Evolutionary conservation across 345 rosid genomes (phyloP), one percentile per base, ranked within the genome.

Genomic region (Physaria fendleri): DNA sequence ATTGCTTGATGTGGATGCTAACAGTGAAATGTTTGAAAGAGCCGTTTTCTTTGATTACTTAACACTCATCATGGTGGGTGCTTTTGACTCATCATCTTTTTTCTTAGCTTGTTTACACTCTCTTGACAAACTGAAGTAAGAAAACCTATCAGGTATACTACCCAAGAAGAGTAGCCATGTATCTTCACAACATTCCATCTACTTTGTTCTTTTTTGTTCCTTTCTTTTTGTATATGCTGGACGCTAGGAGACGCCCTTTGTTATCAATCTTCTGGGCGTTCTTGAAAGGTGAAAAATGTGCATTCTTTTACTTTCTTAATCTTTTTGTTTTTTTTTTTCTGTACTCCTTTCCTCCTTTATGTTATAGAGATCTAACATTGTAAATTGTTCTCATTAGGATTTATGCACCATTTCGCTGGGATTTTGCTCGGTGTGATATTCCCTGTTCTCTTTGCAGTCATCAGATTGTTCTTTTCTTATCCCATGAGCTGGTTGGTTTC

Each of bases 21-120:
- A 66, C 25, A 71, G 42, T 16, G 69, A 74, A 44, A 61, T 23
- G 62, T 81, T 81, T 74, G 97, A 82, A 68, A 74, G 80, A 51
- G 88, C 94, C 63, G 77, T 93, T 69, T 93, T 82, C 95, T 93
- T 93, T 78, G 99, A 93, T 75, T 93, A 84, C 79, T 78, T 93
- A 43, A 78, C 90, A 33, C 59, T 73, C 78, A 72, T 89, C 81
- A 74, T 85, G 82, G 99, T 93, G 68, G 16, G 80, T 44, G 50
- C 15, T 50, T 54, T 48, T 53, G 58, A 40, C 35, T 35, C 37
- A 33, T 48, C 12, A 17, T 32, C 21, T 49, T 41, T 42, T 43
- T 30, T 14, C 43, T 5, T 46, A 16, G 28, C 6, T 70, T 43
- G 29, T 12, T 39, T 34, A 15, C 40, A 57, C 18, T 33, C 27